Percentiles rank a stretch among this genome's conserved stretches.
Evolutionary conservation across 345 rosid genomes (phyloP).

Genomic region (Ceriops zippeliana): DNA sequence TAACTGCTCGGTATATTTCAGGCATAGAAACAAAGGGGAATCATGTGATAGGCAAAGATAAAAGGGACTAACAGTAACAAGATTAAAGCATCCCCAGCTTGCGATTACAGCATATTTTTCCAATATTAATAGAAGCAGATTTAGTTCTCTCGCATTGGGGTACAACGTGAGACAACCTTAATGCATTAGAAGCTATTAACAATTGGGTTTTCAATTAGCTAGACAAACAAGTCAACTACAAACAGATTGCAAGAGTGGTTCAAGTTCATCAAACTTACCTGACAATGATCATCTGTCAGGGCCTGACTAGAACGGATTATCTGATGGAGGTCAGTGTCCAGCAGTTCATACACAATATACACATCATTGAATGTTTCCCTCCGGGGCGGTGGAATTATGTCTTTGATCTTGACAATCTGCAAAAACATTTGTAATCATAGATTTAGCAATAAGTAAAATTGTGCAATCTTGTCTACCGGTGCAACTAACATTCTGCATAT

Average conservation of each 20-base stretch:
- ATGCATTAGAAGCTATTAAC: neutral
- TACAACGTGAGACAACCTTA: too few relatives aligned
- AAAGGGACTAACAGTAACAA: neutral
- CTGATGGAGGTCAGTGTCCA: slow-evolving; percentile 26
- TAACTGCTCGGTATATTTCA: too few relatives aligned
- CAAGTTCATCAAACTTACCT: slow-evolving; percentile 6
- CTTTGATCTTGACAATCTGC: slow-evolving; percentile 25
- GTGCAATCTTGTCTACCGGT: too few relatives aligned
- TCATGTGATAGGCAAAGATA: neutral
- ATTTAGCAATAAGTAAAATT: too few relatives aligned
- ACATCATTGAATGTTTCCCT: slow-evolving; percentile 21
- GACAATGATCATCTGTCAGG: slow-evolving; percentile 23
- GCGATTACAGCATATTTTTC: neutral
- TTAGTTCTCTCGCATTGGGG: too few relatives aligned
- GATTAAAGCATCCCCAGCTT: neutral
- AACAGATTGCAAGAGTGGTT: neutral
- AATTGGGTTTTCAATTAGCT: neutral
- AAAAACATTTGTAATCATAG: neutral
- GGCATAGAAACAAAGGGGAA: too few relatives aligned
- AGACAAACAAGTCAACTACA: neutral
- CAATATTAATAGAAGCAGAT: neutral
- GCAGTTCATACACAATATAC: slow-evolving; percentile 24
- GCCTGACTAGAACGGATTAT: slow-evolving; percentile 19
- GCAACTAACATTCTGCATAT: neutral
- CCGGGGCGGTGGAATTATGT: slow-evolving; percentile 22